These are phyloP conservation scores for Ogataea trehalophila DNA, from an alignment of 805 yeast species.

Conservation along the genomic window DNA sequence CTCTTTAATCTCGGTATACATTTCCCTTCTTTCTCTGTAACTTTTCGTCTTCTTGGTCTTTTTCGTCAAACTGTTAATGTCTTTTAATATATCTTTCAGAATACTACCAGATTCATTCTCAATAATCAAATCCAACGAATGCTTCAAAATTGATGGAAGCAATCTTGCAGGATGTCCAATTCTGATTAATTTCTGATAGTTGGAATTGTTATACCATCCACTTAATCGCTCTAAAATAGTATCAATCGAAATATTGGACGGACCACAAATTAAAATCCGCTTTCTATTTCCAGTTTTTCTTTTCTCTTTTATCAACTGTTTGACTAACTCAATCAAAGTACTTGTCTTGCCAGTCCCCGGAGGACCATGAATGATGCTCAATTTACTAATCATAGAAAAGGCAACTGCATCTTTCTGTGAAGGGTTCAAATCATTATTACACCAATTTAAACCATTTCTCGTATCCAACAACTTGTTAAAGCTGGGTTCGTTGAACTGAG, in stretches of 20 bases:
- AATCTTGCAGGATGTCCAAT: constrained; percentile 94
- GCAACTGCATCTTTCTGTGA: constrained; percentile 73
- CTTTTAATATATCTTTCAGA: constrained; percentile 61
- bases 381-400: constrained; percentile 55
- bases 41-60: constrained; percentile 51
- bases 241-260: constrained; percentile 90
- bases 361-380: constrained; percentile 68
- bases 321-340: constrained; percentile 75
- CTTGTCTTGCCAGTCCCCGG: constrained; percentile 86
- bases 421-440: constrained; percentile 46
- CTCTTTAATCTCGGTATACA: constrained; percentile 65
- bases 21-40: constrained; percentile 57
- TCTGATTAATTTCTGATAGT: constrained; percentile 51
- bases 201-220: constrained; percentile 34
- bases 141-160: constrained; percentile 52
- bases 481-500: constrained; percentile 29
- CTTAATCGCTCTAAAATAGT: constrained; percentile 77
- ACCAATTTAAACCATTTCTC: constrained; percentile 26
- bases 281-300: constrained; percentile 15
- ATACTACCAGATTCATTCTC: constrained; percentile 55
- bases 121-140: constrained; percentile 71
- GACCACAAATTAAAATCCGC: constrained; percentile 83
- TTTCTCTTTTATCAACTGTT: constrained; percentile 51
- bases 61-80: constrained; percentile 47
- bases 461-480: constrained; percentile 1